Evolutionary conservation across 257 asterid genomes (phyloP), one percentile per base, ranked within the genome.

Genomic region (Mentha longifolia): DNA sequence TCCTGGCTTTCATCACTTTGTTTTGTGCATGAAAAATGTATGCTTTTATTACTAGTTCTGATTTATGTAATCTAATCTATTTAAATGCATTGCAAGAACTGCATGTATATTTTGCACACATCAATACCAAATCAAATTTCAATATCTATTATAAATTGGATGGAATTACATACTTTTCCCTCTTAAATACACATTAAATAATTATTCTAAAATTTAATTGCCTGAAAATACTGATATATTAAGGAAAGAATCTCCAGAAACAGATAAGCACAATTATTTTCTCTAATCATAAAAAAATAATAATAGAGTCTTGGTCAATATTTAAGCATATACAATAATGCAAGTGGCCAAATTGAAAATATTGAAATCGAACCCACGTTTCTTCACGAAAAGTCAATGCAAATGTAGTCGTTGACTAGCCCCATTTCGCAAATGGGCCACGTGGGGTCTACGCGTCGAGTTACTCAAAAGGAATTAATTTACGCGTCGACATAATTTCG

Each of bases 261-360:
- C 25, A 22, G 25, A 22, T 22, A 2, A 22, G 25, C 25, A 1
- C 25, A 22, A 22, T 22, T 22, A 22, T 22, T 22, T 22, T 22
- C 25, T 22, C 25, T n/a, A 22, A 22, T 22, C 25, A 22, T 22
- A 22, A 0, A 37, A 37, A 37, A 4, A 1, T 5, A 4, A 4
- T 37, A 4, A 37, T 4, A 1, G 7, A 61, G 33, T 61, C 67
- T 61, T 16, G 67, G 50, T 61, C 50, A 61, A 37, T 39, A n/a
- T 35, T n/a, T n/a, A n/a, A n/a, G n/a, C n/a, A n/a, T n/a, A n/a
- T n/a, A n/a, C n/a, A n/a, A n/a, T n/a, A n/a, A 5, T 31, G 4
- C 59, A 39, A 60, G 71, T 67, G 58, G 75, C 57, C 74, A 50
- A 77, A 41, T 77, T 50, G 63, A n/a, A 46, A 60, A 3, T 49